Evolutionary conservation across 2,329 filamentous ascomycete species (phyloP).

Genomic region (Cytospora mali): DNA sequence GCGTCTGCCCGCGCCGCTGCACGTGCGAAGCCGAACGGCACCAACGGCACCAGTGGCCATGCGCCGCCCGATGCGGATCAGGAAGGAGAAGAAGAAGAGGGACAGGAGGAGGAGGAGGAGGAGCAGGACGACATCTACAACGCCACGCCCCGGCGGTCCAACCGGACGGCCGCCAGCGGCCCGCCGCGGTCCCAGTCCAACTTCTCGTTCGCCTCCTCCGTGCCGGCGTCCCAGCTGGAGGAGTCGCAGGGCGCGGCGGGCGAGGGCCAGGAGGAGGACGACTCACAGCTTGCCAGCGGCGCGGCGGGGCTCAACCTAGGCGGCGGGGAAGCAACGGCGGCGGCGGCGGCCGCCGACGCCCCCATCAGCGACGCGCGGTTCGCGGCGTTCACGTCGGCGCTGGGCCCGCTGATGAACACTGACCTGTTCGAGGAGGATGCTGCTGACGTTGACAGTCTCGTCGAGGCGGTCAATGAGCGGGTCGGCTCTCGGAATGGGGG

Average conservation of each 20-base stretch:
- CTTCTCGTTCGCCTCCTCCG: slow-evolving; percentile 77
- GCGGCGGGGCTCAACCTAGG: slow-evolving; percentile 46
- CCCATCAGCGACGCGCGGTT: slow-evolving; percentile 67
- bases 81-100: slow-evolving; percentile 53
- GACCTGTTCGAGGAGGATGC: slow-evolving; percentile 86
- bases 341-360: too few species aligned
- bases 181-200: slow-evolving; percentile 54
- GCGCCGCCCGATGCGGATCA: slow-evolving; percentile 33
- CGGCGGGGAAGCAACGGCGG: neutral
- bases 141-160: slow-evolving; percentile 47
- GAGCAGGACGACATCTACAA: slow-evolving; percentile 54
- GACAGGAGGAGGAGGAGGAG: slow-evolving; percentile 50
- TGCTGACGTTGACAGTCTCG: slow-evolving; percentile 72
- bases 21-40: slow-evolving; percentile 31
- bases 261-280: slow-evolving; percentile 48
- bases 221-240: slow-evolving; percentile 71
- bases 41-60: slow-evolving; percentile 33
- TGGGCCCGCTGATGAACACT: slow-evolving; percentile 82
- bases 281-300: slow-evolving; percentile 47
- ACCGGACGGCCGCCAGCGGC: slow-evolving; percentile 41
- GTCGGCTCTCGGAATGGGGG: slow-evolving; percentile 57
- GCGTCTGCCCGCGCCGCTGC: slow-evolving; percentile 38
- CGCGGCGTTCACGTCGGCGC: slow-evolving; percentile 72
- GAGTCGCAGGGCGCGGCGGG: slow-evolving; percentile 44
- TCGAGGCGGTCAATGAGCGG: slow-evolving; percentile 77